A percentile compares a stretch with the other conserved stretches of the same genome.
These are phyloP conservation scores for Vitis hybrid DNA, from an alignment of 177 flowering plant genomes.

Conservation along the genomic window DNA sequence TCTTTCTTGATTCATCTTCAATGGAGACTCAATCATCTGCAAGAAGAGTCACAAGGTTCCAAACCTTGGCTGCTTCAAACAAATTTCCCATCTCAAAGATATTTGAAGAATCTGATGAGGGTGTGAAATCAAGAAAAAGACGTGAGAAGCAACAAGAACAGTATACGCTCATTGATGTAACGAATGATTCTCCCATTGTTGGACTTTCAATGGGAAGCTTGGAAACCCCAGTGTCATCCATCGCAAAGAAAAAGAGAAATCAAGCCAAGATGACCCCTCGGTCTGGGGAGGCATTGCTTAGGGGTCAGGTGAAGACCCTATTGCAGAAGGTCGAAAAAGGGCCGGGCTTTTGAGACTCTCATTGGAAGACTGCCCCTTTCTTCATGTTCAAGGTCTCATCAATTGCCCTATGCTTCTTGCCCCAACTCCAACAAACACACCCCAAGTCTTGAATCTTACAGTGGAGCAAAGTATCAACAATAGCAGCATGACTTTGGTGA, in stretches of 20 bases:
- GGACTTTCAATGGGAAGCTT: conserved; percentile 63
- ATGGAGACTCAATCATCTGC: conserved; percentile 75
- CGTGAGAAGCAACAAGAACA: conserved; percentile 40
- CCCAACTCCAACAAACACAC: conserved; percentile 89
- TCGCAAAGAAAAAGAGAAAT: conserved; percentile 30
- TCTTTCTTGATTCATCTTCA: conserved; percentile 3
- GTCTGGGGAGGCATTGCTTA: conserved; percentile 79
- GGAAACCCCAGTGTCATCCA: conserved; percentile 54
- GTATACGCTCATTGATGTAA: conserved; percentile 65
- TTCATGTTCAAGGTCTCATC: conserved; percentile 29
- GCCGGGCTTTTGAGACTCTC: conserved; percentile 53
- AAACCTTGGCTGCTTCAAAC: conserved; percentile 29
- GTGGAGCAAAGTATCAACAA: neutral
- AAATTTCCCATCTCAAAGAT: conserved; percentile 35
- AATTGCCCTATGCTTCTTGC: conserved; percentile 71
- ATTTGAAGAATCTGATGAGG: conserved; percentile 50
- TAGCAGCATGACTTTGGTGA: neutral
- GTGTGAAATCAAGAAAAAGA: conserved; percentile 42
- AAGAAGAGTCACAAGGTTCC: conserved; percentile 64
- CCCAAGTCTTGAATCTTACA: conserved; percentile 38
- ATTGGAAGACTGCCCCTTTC: conserved; percentile 31
- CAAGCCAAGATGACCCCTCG: conserved; percentile 63
- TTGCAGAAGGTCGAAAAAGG: conserved; percentile 90
- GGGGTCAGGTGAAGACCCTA: conserved; percentile 81
- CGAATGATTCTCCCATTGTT: conserved; percentile 89